These are phyloP conservation scores for Moricandia moricandioides DNA, from an alignment of 345 rosid genomes.

Conservation along the genomic window DNA sequence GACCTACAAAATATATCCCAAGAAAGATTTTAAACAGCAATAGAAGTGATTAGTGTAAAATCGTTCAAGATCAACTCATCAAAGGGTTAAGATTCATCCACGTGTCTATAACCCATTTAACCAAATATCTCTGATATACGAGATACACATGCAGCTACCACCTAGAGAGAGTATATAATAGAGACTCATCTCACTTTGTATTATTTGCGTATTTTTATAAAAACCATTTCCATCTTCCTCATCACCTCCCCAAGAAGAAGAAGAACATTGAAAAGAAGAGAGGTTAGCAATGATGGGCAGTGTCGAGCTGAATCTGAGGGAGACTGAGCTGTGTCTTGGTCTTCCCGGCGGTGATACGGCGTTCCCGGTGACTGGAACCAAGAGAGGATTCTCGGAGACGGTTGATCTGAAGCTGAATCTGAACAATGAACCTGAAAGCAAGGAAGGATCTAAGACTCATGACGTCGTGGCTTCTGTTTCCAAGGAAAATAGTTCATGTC, in stretches of 20 bases:
- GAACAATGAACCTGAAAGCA: conserved; percentile 35
- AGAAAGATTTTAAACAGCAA: conserved; percentile 12
- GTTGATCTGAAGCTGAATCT: conserved; percentile 79
- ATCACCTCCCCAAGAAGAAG: conserved; percentile 27
- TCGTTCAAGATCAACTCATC: conserved; percentile 9
- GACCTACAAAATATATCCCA: not conserved
- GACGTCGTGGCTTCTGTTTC: conserved; percentile 25
- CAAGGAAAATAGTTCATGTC: conserved; percentile 29
- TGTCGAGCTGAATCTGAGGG: conserved; percentile 49
- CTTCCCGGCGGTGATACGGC: conserved; percentile 52
- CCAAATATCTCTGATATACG: conserved; percentile 30
- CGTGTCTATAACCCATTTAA: conserved; percentile 28
- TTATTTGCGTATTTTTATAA: conserved; percentile 22
- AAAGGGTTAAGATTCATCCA: conserved; percentile 25
- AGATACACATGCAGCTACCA: conserved; percentile 41
- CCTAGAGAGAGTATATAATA: conserved; percentile 24
- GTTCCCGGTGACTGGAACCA: conserved; percentile 42
- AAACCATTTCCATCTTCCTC: conserved; percentile 24
- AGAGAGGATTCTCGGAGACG: conserved; percentile 72
- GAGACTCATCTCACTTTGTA: conserved; percentile 28
- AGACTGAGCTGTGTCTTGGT: conserved; percentile 83
- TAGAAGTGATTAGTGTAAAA: conserved; percentile 6
- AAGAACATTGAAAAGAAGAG: conserved; percentile 14
- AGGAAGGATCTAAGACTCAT: conserved; percentile 23
- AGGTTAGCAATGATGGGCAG: conserved; percentile 29